Conservation (phyloP, 257 asterid species). For the Prunella vulgaris region DNA sequence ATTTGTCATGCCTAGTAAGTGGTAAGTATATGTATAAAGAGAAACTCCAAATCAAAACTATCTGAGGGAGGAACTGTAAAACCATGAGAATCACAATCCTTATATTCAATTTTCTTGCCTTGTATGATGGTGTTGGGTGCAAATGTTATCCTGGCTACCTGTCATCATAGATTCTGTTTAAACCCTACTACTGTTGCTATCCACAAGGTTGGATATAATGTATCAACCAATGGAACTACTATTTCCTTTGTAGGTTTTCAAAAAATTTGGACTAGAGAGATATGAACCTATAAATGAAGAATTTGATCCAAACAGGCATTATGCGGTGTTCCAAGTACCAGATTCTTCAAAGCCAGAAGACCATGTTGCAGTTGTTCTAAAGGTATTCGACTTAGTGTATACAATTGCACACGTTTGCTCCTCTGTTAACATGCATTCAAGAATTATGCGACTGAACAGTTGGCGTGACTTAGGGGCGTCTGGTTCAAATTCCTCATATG, state of each 20-base stretch:
- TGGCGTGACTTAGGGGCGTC: no score
- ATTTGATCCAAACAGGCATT: slow-evolving; percentile 92
- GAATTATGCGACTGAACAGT: not conserved
- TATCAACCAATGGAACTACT: not conserved
- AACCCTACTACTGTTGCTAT: not conserved
- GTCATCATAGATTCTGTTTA: no score
- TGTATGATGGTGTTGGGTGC: not conserved
- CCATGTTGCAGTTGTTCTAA: slow-evolving; percentile 72
- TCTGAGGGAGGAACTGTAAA: not conserved
- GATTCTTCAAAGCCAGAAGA: slow-evolving; percentile 80
- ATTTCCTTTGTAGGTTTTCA: slow-evolving; percentile 52
- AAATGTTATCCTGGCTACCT: not conserved
- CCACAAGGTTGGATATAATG: not conserved
- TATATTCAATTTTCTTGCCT: not conserved
- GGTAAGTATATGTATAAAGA: not conserved
- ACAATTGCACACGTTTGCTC: not conserved
- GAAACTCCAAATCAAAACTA: not conserved
- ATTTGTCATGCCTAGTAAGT: not conserved
- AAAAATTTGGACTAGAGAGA: slow-evolving; percentile 70
- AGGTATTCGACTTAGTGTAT: slow-evolving; percentile 42
- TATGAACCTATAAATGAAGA: slow-evolving; percentile 67
- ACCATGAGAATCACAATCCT: not conserved
- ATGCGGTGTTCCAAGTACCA: slow-evolving; percentile 90
- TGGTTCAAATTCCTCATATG: no score
- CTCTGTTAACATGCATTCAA: not conserved